Evolutionary conservation across 2,329 filamentous ascomycete genomes (phyloP).

Genomic region (Venturia aucupariae): DNA sequence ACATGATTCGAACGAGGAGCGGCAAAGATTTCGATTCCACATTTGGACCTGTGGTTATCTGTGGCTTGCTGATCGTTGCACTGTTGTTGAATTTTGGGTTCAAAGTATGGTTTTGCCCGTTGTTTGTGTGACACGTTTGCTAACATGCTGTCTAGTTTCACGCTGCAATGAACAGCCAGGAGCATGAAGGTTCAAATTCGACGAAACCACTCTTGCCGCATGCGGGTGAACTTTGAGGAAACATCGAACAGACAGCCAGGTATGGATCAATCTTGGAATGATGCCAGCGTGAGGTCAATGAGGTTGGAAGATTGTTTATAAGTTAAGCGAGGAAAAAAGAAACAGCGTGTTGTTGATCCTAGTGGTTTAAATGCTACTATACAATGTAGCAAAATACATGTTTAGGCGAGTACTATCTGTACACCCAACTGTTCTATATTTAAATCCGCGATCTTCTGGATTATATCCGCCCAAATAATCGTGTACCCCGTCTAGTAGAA

Average conservation of each 20-base stretch:
- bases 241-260: background rate
- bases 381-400: too few species aligned
- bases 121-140: background rate
- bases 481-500: too few species aligned
- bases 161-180: background rate
- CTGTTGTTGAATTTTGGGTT: conserved; percentile 82
- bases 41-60: conserved; percentile 75
- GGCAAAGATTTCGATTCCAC: conserved; percentile 90
- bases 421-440: too few species aligned
- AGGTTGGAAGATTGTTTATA: background rate
- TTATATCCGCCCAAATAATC: too few species aligned
- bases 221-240: background rate
- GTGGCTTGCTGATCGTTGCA: conserved; percentile 65
- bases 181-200: background rate
- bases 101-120: conserved; percentile 46
- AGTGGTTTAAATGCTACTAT: background rate
- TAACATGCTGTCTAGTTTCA: background rate
- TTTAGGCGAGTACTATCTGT: too few species aligned
- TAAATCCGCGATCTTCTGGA: too few species aligned
- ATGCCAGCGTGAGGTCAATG: background rate
- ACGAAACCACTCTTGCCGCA: background rate
- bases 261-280: background rate
- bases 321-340: background rate
- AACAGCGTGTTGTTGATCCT: background rate
- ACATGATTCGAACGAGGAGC: conserved; percentile 75